Percentiles rank a stretch among this genome's conserved stretches.
These are phyloP conservation scores for Euphorbia pulcherrima DNA, from an alignment of 345 rosid species.

Conservation along the genomic window DNA sequence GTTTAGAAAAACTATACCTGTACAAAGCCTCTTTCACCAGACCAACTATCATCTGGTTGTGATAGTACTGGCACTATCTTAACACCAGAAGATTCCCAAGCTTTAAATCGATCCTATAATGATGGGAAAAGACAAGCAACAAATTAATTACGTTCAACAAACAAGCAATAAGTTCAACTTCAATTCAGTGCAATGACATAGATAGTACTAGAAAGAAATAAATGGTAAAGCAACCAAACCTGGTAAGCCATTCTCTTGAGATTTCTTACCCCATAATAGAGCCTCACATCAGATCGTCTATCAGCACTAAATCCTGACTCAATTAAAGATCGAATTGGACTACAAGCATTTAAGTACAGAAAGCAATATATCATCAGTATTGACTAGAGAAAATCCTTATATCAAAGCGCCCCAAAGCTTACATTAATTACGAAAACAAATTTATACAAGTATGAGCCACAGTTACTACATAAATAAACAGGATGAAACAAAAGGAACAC, in stretches of 20 bases:
- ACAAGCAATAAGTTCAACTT: background rate
- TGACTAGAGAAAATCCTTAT: background rate
- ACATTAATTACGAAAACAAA: background rate
- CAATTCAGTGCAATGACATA: background rate
- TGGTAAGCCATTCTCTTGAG: conserved; percentile 93
- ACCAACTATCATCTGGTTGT: conserved; percentile 75
- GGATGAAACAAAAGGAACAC: background rate
- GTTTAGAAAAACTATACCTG: conserved; percentile 47
- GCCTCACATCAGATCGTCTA: conserved; percentile 75
- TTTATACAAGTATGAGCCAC: background rate
- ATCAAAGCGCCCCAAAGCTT: no score
- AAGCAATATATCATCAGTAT: background rate
- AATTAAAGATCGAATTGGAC: conserved; percentile 83
- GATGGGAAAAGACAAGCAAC: conserved; percentile 13
- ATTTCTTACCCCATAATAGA: conserved; percentile 92
- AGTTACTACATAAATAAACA: background rate
- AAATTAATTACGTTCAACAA: background rate
- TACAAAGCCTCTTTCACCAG: conserved; percentile 82
- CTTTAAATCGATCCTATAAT: conserved; percentile 78
- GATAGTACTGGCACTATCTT: conserved; percentile 83
- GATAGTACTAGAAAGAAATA: background rate
- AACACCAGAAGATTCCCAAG: conserved; percentile 88
- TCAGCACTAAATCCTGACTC: conserved; percentile 78
- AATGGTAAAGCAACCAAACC: conserved; percentile 49
- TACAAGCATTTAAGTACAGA: conserved; percentile 34